Evolutionary conservation across 2,329 filamentous ascomycete genomes (phyloP).

Genomic region (Colletotrichum navitas): DNA sequence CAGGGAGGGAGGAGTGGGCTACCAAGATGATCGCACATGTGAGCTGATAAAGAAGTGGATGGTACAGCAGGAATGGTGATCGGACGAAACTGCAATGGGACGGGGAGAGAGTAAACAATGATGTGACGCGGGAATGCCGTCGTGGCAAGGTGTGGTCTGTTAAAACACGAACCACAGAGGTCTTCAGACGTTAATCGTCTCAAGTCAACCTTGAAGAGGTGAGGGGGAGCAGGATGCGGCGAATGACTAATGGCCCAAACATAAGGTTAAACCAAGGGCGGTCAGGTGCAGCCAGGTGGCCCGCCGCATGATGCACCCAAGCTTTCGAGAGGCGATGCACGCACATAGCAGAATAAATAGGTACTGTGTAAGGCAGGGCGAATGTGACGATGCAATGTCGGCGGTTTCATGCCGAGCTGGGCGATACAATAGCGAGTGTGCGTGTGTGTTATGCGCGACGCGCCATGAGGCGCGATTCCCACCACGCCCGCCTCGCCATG

Average conservation of each 20-base stretch:
- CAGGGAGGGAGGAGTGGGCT: constrained; percentile 14
- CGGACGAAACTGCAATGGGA: constrained; percentile 4
- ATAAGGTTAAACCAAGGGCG: not conserved
- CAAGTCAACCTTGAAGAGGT: constrained; percentile 30
- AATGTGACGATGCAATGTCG: not conserved
- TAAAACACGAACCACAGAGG: constrained; percentile 34
- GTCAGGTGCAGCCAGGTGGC: not conserved
- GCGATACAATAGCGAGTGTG: not conserved
- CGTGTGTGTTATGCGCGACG: not conserved
- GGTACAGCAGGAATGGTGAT: not conserved
- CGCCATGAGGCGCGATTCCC: not conserved
- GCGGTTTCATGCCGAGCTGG: not conserved
- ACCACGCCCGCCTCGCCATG: not conserved
- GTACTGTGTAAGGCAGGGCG: not conserved
- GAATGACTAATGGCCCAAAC: constrained; percentile 4
- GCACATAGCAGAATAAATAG: not conserved
- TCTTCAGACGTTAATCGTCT: constrained; percentile 40
- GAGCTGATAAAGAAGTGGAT: not conserved
- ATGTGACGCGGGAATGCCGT: constrained; percentile 36
- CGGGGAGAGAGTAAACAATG: not conserved
- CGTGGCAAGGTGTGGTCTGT: constrained; percentile 22
- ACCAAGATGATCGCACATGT: too few relatives aligned
- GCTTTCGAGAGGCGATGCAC: not conserved
- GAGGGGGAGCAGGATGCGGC: not conserved
- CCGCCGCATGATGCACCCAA: not conserved